Percentiles rank a stretch among this genome's conserved stretches.
These are phyloP conservation scores for Magnaporthiopsis poae DNA, from an alignment of 2,329 filamentous ascomycete genomes.

Conservation along the genomic window DNA sequence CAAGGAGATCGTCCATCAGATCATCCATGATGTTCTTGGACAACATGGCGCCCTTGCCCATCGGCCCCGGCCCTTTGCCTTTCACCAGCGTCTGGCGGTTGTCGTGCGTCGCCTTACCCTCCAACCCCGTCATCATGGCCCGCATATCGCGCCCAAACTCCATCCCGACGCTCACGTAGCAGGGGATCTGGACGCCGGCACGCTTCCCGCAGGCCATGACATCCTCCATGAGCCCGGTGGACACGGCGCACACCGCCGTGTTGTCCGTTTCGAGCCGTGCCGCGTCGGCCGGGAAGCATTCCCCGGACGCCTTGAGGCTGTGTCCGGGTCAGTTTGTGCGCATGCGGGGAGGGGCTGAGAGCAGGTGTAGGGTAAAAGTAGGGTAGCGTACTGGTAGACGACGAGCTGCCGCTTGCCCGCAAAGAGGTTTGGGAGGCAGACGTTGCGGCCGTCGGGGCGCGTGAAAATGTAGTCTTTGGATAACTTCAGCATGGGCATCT, in stretches of 20 bases:
- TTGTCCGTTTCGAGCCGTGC: conserved; percentile 26
- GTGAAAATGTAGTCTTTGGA: conserved; percentile 27
- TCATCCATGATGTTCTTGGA: not conserved
- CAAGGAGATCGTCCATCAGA: conserved; percentile 3
- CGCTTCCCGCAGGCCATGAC: conserved; percentile 18
- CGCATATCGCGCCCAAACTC: conserved; percentile 31
- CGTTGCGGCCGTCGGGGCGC: conserved; percentile 17
- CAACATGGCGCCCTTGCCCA: not conserved
- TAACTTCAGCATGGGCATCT: conserved; percentile 31
- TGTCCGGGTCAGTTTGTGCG: no score
- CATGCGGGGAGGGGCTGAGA: no score
- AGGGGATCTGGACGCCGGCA: conserved; percentile 31
- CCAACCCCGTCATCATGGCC: not conserved
- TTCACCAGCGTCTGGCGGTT: not conserved
- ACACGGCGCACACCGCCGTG: conserved; percentile 29
- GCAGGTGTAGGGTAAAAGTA: no score
- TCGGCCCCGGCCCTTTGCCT: not conserved
- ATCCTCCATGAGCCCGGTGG: conserved; percentile 23
- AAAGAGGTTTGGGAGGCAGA: conserved; percentile 24
- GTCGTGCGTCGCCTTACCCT: not conserved
- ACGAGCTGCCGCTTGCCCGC: conserved; percentile 26
- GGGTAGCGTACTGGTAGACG: conserved; percentile 25
- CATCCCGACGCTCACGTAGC: conserved; percentile 25
- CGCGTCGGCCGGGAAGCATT: conserved; percentile 27
- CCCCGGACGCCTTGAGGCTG: conserved; percentile 21